Percentiles rank a stretch among this genome's conserved stretches.
phyloP scores from a whole-genome alignment of 495 filamentous ascomycete genomes.

The Astrothelium macrocarpum region DNA sequence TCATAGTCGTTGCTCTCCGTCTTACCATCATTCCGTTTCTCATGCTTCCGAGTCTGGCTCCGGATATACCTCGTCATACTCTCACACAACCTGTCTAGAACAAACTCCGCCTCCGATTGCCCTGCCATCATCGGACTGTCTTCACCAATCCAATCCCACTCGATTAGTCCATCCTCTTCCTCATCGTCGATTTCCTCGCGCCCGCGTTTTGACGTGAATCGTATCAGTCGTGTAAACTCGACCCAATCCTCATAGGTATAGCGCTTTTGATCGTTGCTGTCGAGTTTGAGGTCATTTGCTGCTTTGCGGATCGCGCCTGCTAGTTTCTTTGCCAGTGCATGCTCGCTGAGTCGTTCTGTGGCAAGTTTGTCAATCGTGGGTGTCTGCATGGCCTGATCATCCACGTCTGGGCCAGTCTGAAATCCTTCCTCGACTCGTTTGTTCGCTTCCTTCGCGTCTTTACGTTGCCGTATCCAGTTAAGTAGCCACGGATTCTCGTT shows the following conservation, averaged over 20 bases:
- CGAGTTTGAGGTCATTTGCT: conserved; percentile 37
- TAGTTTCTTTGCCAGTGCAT: conserved; percentile 42
- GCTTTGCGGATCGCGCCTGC: conserved; percentile 44
- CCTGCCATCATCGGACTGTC: conserved; percentile 50
- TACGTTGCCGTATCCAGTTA: conserved; percentile 31
- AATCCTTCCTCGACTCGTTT: conserved; percentile 43
- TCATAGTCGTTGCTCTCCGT: not conserved
- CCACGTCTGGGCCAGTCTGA: conserved; percentile 14
- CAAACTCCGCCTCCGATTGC: conserved; percentile 49
- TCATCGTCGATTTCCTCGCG: conserved; percentile 33
- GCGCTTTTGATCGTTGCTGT: conserved; percentile 27
- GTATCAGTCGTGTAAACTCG: conserved; percentile 50
- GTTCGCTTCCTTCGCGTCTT: conserved; percentile 27
- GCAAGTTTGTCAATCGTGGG: conserved; percentile 42
- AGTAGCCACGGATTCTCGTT: conserved; percentile 36
- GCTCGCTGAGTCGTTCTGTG: conserved; percentile 24
- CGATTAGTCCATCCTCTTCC: conserved; percentile 47
- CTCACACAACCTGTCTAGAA: conserved; percentile 50
- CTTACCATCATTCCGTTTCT: not conserved
- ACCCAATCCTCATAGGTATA: conserved; percentile 60
- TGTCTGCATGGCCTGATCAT: not conserved
- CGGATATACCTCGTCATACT: conserved; percentile 47
- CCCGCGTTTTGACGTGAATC: conserved; percentile 38
- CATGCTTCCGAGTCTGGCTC: conserved; percentile 6
- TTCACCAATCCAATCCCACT: conserved; percentile 63